Evolutionary conservation across 2,329 filamentous ascomycete genomes (phyloP).

Genomic region (Fusarium tuaranense): DNA sequence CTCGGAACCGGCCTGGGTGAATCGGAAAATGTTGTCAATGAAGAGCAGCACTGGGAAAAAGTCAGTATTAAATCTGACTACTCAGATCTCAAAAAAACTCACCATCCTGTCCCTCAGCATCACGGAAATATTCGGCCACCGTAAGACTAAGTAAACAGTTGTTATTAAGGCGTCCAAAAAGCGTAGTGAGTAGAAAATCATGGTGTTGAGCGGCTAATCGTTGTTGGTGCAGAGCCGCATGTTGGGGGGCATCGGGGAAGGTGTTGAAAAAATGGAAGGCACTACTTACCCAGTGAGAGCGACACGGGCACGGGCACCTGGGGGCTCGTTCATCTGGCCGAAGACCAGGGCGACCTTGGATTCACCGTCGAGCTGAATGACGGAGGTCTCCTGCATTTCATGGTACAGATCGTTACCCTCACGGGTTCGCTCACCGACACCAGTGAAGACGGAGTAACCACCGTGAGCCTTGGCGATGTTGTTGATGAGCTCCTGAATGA

Average conservation of each 20-base stretch:
- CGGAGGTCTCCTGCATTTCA: conserved; percentile 99
- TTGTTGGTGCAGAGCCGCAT: not conserved
- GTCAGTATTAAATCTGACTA: conserved; percentile 8
- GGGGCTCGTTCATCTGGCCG: conserved; percentile 99
- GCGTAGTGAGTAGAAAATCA: not conserved
- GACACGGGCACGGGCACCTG: conserved; percentile 99
- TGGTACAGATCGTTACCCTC: conserved; percentile 99
- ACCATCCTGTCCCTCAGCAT: conserved; percentile 86
- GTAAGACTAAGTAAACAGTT: conserved; percentile 58
- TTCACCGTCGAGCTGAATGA: conserved; percentile 99
- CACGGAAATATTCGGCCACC: conserved; percentile 85
- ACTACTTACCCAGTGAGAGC: conserved; percentile 80
- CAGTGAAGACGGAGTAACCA: conserved; percentile 99
- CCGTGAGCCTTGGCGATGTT: conserved; percentile 99
- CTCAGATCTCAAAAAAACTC: conserved; percentile 47
- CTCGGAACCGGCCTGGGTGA: conserved; percentile 99
- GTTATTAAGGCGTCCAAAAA: not conserved
- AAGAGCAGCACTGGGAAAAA: conserved; percentile 83
- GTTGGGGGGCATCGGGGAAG: conserved; percentile 8
- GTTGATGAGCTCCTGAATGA: conserved; percentile 99
- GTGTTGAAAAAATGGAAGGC: not conserved
- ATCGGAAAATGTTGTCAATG: conserved; percentile 99
- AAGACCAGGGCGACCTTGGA: conserved; percentile 99
- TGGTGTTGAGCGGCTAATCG: conserved; percentile 5
- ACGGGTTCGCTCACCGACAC: conserved; percentile 99